Evolutionary conservation across 2,329 filamentous ascomycete species (phyloP).

Genomic region (Diaporthe eres): DNA sequence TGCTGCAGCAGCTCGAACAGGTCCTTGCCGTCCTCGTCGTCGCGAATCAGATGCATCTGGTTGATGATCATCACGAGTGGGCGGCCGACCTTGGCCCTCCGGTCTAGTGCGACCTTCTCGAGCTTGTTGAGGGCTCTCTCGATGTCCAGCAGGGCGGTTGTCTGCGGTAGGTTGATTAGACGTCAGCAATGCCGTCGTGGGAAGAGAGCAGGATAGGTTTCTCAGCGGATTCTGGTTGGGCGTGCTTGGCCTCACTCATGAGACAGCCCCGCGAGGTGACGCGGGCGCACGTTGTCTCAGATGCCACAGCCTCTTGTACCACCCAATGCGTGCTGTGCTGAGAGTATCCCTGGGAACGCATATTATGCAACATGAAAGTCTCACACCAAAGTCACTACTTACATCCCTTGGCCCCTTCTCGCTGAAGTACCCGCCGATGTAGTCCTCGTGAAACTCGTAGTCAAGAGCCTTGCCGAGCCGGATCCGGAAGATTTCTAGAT

Average conservation of each 20-base stretch:
- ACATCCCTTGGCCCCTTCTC: slow-evolving; percentile 89
- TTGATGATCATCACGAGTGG: slow-evolving; percentile 96
- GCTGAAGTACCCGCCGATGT: slow-evolving; percentile 95
- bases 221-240: background rate
- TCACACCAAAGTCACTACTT: slow-evolving; percentile 29
- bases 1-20: slow-evolving; percentile 96
- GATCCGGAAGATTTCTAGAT: slow-evolving; percentile 94
- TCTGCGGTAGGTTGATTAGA: slow-evolving; percentile 50
- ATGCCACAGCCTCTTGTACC: background rate
- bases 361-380: background rate
- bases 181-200: background rate
- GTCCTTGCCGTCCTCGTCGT: slow-evolving; percentile 94
- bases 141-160: slow-evolving; percentile 92
- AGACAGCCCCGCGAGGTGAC: background rate
- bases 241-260: background rate
- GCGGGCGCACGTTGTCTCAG: background rate
- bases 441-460: slow-evolving; percentile 98
- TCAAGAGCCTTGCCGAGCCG: slow-evolving; percentile 93
- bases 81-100: slow-evolving; percentile 71
- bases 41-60: slow-evolving; percentile 89
- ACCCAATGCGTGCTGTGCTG: background rate
- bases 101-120: slow-evolving; percentile 89
- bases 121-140: slow-evolving; percentile 98
- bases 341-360: background rate
- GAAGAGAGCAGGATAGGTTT: too few relatives aligned